Evolutionary conservation across 371 early-diverging fungal genomes (phyloP).

Genomic region (Nosema muscidifuracis): DNA sequence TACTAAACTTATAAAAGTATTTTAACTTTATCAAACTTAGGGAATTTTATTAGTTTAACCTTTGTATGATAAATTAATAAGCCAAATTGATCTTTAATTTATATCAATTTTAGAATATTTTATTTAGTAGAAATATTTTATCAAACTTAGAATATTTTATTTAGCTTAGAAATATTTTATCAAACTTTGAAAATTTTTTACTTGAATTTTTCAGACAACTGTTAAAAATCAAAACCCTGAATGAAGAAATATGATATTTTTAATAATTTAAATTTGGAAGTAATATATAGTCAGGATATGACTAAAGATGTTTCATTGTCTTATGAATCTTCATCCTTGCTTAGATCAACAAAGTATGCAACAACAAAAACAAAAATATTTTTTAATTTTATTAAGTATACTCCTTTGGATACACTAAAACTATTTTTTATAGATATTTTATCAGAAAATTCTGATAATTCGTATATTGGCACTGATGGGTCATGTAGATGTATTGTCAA

Average conservation of each 20-base stretch:
- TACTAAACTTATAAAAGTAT: no score
- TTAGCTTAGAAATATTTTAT: no score
- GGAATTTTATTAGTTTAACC: no score
- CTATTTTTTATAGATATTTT: background rate
- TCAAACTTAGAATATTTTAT: no score
- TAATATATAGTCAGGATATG: background rate
- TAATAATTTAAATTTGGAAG: background rate
- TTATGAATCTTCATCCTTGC: background rate
- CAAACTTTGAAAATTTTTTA: no score
- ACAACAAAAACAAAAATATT: background rate
- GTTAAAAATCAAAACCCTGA: no score
- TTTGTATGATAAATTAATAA: no score
- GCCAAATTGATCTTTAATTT: no score
- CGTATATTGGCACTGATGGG: background rate
- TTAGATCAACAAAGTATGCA: background rate
- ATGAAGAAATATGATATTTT: constrained; percentile 4
- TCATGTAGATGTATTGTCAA: constrained; percentile 10
- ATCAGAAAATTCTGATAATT: background rate
- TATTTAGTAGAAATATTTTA: no score
- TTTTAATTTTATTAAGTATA: constrained; percentile 2
- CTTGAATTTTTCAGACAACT: no score
- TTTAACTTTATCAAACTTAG: no score
- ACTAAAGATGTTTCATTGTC: background rate
- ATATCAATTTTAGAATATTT: no score
- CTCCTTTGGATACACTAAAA: background rate